Evolutionary conservation across 305 asterid genomes (phyloP).

Genomic region (Andrographis paniculata): DNA sequence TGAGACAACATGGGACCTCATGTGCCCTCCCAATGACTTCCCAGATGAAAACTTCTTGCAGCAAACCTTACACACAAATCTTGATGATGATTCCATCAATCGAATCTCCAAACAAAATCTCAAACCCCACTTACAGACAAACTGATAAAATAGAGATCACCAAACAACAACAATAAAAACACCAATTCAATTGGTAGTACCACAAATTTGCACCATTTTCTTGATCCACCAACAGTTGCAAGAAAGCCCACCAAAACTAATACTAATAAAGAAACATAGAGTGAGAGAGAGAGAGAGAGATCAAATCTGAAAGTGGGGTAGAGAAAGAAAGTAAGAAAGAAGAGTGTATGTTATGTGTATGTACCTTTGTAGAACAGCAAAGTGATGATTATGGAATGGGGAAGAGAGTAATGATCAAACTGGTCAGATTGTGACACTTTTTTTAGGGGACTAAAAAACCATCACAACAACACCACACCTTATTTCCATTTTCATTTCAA

Average conservation of each 20-base stretch:
- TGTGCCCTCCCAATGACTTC: conserved; percentile 35
- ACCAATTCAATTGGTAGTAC: not conserved
- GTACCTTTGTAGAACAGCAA: conserved; percentile 14
- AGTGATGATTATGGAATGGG: conserved; percentile 18
- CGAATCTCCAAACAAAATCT: conserved; percentile 10
- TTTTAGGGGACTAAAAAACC: no score
- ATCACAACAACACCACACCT: no score
- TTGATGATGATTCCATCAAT: conserved; percentile 13
- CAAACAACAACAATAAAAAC: not conserved
- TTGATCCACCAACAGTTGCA: not conserved
- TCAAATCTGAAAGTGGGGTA: conserved; percentile 16
- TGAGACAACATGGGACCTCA: conserved; percentile 47
- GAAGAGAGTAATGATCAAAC: no score
- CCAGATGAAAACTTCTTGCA: not conserved
- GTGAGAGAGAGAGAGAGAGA: conserved; percentile 6
- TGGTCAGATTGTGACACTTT: no score
- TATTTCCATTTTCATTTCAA: no score
- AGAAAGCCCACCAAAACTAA: no score
- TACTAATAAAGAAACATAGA: not conserved
- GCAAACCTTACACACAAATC: not conserved
- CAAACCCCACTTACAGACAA: no score
- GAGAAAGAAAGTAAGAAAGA: conserved; percentile 31
- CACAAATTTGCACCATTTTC: not conserved
- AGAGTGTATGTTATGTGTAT: no score
- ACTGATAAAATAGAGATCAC: no score